These are phyloP conservation scores for Arxiozyma telluris DNA, from an alignment of 1,139 yeast genomes.

Conservation along the genomic window DNA sequence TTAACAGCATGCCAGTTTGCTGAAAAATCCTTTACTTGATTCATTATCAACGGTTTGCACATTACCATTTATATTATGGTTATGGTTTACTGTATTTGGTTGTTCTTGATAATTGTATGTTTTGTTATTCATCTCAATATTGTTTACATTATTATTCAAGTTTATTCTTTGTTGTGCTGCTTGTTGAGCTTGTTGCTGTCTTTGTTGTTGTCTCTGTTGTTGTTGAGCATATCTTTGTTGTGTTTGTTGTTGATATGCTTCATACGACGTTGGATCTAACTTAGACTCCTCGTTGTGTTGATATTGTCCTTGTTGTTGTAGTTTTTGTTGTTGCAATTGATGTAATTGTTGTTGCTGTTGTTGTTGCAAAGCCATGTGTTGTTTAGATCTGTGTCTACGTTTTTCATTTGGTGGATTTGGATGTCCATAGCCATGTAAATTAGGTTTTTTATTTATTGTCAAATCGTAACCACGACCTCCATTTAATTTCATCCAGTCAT, in stretches of 20 bases:
- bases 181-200: constrained; percentile 13
- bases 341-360: constrained; percentile 14
- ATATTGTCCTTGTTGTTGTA: constrained; percentile 12
- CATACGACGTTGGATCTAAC: constrained; percentile 32
- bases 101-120: constrained; percentile 15
- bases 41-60: constrained; percentile 18
- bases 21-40: constrained; percentile 33
- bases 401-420: constrained; percentile 46
- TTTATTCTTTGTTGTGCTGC: constrained; percentile 5
- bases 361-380: constrained; percentile 25
- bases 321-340: constrained; percentile 12
- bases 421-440: constrained; percentile 75
- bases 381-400: constrained; percentile 30
- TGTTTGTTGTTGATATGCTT: constrained; percentile 32
- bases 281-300: constrained; percentile 11
- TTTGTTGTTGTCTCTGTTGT: constrained; percentile 21
- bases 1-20: constrained; percentile 34
- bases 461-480: constrained; percentile 82
- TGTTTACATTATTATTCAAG: constrained; percentile 8
- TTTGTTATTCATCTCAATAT: constrained; percentile 8
- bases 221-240: constrained; percentile 30
- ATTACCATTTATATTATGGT: constrained; percentile 21
- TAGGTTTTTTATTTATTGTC: constrained; percentile 67
- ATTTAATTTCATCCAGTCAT: constrained; percentile 79
- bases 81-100: constrained; percentile 18